These are phyloP conservation scores for Pleurotus djamor DNA, from an alignment of 768 basidiomycete species.

Conservation along the genomic window DNA sequence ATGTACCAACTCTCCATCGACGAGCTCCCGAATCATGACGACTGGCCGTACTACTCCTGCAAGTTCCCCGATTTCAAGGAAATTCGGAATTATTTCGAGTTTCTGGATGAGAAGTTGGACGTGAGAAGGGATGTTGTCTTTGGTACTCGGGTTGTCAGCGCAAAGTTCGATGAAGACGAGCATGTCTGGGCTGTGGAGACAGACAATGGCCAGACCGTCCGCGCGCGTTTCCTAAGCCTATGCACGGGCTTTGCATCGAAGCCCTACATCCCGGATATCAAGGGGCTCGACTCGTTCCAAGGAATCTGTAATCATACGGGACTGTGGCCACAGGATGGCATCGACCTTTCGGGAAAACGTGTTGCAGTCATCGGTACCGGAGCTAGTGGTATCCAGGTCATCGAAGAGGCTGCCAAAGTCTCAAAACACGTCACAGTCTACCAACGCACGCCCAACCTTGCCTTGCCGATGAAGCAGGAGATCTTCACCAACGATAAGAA, in stretches of 20 bases:
- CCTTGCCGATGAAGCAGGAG: slow-evolving; percentile 51
- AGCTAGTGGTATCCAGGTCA: slow-evolving; percentile 21
- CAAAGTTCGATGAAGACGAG: slow-evolving; percentile 14
- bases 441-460: slow-evolving; percentile 38
- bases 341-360: slow-evolving; percentile 19
- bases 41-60: background rate
- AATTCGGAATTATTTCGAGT: slow-evolving; percentile 18
- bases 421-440: slow-evolving; percentile 21
- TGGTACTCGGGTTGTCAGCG: slow-evolving; percentile 17
- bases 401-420: slow-evolving; percentile 18
- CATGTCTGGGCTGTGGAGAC: slow-evolving; percentile 20
- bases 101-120: slow-evolving; percentile 21
- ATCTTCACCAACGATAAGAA: slow-evolving; percentile 59
- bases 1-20: slow-evolving; percentile 5
- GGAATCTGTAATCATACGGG: slow-evolving; percentile 20
- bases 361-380: slow-evolving; percentile 24
- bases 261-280: slow-evolving; percentile 16
- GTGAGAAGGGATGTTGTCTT: slow-evolving; percentile 18
- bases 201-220: slow-evolving; percentile 12
- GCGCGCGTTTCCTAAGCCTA: slow-evolving; percentile 17
- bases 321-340: slow-evolving; percentile 17
- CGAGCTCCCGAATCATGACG: slow-evolving; percentile 2
- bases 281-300: slow-evolving; percentile 19
- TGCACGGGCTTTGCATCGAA: slow-evolving; percentile 22
- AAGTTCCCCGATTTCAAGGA: background rate